Base-by-base conservation (phyloP, 192 early-diverging fungal genomes). In the Paraglomus occultum region DNA sequence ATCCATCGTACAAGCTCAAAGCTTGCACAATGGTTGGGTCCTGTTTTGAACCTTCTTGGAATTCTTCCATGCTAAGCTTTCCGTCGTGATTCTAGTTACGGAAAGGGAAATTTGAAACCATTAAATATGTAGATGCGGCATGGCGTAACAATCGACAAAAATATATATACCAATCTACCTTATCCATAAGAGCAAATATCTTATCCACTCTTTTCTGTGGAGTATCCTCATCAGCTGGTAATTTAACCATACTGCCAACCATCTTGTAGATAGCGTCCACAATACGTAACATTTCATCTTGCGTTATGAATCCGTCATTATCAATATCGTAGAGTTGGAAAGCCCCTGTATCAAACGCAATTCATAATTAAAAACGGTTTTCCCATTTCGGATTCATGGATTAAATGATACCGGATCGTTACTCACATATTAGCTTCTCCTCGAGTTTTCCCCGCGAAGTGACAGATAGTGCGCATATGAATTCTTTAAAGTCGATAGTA, bases 241-340 rank as follows among this genome's bases (percentile, higher is more conserved):
- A 78, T 71, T 93, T 91, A 46, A 93, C 89, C 89, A 92, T 94
- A 73, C 85, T 90, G 6, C 93, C 94, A 0, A 97, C 92, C 91
- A 95, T 94, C 64, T 89, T 90, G 78, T 95, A 97, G 61, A 97
- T 95, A 9, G 95, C 92, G 64, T 94, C 91, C n/a, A 95, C 94
- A 55, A 97, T 92, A 64, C 79, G 78, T 44, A 92, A 69, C 95
- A 97, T 94, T 80, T 97, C 95, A 15, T 90, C 90, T 42, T 87
- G 84, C 14, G 91, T 90, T 66, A 97, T 93, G 73, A 82, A 85
- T 17, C 92, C 89, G 75, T 97, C 92, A 64, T 91, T 83, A 72
- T 97, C 88, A 51, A 94, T 91, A 77, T 97, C 95, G 69, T 95
- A 97, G 71, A 97, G 79, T 77, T 87, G 88, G 74, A 94, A 94